These are phyloP conservation scores for Trifolium dubium DNA, from an alignment of 306 rosid species.

Conservation along the genomic window DNA sequence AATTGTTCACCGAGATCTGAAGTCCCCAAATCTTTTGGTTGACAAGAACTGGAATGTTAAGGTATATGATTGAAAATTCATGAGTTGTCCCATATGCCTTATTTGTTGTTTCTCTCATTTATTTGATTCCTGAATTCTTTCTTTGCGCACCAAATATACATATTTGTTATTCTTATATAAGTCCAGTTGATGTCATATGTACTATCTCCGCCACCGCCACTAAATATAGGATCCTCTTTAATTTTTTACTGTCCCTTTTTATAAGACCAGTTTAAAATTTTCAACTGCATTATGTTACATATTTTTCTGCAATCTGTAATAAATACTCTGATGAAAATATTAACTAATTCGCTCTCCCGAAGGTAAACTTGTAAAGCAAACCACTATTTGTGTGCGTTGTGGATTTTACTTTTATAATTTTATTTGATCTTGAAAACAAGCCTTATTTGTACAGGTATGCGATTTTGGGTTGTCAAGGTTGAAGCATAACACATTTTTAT, in stretches of 20 bases:
- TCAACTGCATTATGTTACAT: no score
- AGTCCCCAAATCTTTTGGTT: conserved; percentile 97
- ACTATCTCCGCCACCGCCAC: no score
- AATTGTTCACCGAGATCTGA: conserved; percentile 97
- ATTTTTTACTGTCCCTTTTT: no score
- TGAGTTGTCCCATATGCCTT: conserved; percentile 31
- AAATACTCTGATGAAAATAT: no score
- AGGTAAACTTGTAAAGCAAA: no score
- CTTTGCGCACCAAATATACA: conserved; percentile 10
- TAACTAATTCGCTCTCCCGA: no score
- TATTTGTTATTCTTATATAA: neutral
- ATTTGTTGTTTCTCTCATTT: conserved; percentile 33
- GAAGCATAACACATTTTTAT: conserved; percentile 96
- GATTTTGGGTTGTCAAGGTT: conserved; percentile 99
- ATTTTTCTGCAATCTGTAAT: no score
- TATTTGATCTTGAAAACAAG: conserved; percentile 14
- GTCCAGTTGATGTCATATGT: no score
- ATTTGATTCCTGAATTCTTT: conserved; percentile 21
- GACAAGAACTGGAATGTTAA: conserved; percentile 98
- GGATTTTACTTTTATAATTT: conserved; percentile 27
- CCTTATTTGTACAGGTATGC: conserved; percentile 62
- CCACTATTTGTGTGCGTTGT: neutral
- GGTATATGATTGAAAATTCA: conserved; percentile 55
- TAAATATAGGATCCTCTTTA: no score
- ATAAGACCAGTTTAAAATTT: no score